A percentile compares a stretch with the other conserved stretches of the same genome.
phyloP scores from a whole-genome alignment of 176 grass and related monocot genomes.

The Rhynchospora tenuis region DNA sequence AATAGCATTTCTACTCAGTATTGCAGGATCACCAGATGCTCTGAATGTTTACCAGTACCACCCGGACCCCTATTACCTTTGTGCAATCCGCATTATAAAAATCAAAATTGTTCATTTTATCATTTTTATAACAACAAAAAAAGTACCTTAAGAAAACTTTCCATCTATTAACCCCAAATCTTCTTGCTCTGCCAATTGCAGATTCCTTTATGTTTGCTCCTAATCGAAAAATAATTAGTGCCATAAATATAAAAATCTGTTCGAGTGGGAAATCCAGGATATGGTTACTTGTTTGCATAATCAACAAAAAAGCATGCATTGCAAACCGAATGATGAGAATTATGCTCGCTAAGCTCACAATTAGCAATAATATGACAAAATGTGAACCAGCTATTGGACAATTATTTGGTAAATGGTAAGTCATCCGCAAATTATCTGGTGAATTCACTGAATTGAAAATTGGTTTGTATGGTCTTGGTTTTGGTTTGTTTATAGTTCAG shows the following conservation, averaged over 20 bases:
- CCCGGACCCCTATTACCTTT: background rate
- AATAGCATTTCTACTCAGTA: background rate
- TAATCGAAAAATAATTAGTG: background rate
- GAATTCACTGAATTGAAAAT: background rate
- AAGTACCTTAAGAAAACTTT: background rate
- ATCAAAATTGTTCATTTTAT: background rate
- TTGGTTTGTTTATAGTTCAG: background rate
- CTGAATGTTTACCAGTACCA: background rate
- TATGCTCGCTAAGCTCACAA: background rate
- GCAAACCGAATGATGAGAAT: background rate
- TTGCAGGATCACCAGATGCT: background rate
- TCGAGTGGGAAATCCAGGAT: background rate
- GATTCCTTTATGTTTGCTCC: background rate
- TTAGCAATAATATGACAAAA: background rate
- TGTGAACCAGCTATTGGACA: background rate
- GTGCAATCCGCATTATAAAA: background rate
- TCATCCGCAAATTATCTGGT: background rate
- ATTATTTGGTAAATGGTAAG: background rate
- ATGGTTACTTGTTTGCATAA: background rate
- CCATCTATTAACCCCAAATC: background rate
- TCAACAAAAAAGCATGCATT: background rate
- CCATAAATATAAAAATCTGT: background rate
- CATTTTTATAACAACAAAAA: background rate
- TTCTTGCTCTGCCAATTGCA: background rate
- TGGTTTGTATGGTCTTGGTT: background rate